A percentile compares a stretch with the other conserved stretches of the same genome.
phyloP scores from a whole-genome alignment of 2,329 filamentous ascomycete genomes.

The Aspergillus flavus region DNA sequence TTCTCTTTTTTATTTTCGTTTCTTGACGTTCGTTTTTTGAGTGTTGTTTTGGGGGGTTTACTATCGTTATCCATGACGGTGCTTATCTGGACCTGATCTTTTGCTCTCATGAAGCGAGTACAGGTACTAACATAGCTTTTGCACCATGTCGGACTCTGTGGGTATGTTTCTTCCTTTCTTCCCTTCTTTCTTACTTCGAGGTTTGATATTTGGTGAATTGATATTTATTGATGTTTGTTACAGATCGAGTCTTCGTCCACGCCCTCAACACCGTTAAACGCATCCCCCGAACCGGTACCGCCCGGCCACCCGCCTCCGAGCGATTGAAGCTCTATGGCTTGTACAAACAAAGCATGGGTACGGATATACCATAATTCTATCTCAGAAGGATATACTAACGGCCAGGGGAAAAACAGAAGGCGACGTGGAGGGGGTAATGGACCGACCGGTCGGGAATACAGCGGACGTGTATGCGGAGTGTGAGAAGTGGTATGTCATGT shows the following conservation, averaged over 20 bases:
- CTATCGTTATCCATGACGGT: slow-evolving; percentile 28
- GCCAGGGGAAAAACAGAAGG: slow-evolving; percentile 62
- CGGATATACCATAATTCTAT: slow-evolving; percentile 17
- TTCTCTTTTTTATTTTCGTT: too few relatives aligned
- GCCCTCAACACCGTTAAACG: slow-evolving; percentile 98
- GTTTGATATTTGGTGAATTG: not conserved
- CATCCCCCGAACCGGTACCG: slow-evolving; percentile 88
- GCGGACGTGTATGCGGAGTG: slow-evolving; percentile 57
- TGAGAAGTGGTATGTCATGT: slow-evolving; percentile 64
- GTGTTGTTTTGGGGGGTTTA: not conserved
- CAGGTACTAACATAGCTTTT: slow-evolving; percentile 23
- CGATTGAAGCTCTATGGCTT: slow-evolving; percentile 93
- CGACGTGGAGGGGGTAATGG: slow-evolving; percentile 92
- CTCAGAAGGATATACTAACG: slow-evolving; percentile 2
- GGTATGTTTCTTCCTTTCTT: slow-evolving; percentile 34
- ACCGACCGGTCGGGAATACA: slow-evolving; percentile 65
- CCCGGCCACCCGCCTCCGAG: slow-evolving; percentile 81
- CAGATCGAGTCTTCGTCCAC: slow-evolving; percentile 98
- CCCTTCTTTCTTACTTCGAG: not conserved
- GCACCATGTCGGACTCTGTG: slow-evolving; percentile 51
- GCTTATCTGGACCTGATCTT: slow-evolving; percentile 26
- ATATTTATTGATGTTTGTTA: not conserved
- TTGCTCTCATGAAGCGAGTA: slow-evolving; percentile 38
- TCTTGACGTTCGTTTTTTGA: not conserved
- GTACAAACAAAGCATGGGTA: slow-evolving; percentile 96